Evolutionary conservation across 345 rosid genomes (phyloP).

Genomic region (Lepidium aucheri): DNA sequence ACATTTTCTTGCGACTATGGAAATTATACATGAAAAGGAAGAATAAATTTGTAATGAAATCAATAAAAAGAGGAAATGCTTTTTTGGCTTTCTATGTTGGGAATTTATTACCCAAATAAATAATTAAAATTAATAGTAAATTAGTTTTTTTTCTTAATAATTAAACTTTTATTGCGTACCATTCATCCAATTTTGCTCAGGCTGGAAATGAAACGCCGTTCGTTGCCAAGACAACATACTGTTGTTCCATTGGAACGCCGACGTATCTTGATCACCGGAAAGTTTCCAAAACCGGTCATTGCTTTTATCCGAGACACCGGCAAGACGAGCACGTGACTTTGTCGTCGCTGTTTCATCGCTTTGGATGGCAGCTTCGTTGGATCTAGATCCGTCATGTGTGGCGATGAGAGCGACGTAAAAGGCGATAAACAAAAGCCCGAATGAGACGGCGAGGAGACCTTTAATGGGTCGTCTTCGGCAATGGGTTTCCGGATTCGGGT

Average conservation of each 20-base stretch:
- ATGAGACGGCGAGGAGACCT: conserved; percentile 29
- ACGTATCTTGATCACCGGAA: conserved; percentile 8
- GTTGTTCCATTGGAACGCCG: conserved; percentile 59
- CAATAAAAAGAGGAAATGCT: conserved; percentile 2
- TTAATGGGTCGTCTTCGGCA: conserved; percentile 13
- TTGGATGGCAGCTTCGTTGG: not conserved
- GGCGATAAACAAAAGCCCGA: conserved; percentile 23
- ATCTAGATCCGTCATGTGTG: conserved; percentile 25
- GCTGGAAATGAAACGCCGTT: conserved; percentile 86
- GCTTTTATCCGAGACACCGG: conserved; percentile 82
- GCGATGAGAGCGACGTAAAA: conserved; percentile 19
- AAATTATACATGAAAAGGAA: conserved; percentile 1
- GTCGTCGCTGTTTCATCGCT: not conserved
- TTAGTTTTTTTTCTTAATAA: not conserved
- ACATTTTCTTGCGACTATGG: not conserved
- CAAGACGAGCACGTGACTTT: conserved; percentile 38
- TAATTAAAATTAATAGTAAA: not conserved
- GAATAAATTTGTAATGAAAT: not conserved
- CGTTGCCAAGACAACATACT: conserved; percentile 88
- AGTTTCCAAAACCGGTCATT: conserved; percentile 20
- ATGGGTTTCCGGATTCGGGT: conserved; percentile 6
- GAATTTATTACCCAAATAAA: not conserved
- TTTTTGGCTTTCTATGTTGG: not conserved
- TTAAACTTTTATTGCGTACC: conserved; percentile 37
- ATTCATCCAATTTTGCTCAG: conserved; percentile 88